Conservation (phyloP, 2,329 filamentous ascomycete species). For the Colletotrichum sp. region DNA sequence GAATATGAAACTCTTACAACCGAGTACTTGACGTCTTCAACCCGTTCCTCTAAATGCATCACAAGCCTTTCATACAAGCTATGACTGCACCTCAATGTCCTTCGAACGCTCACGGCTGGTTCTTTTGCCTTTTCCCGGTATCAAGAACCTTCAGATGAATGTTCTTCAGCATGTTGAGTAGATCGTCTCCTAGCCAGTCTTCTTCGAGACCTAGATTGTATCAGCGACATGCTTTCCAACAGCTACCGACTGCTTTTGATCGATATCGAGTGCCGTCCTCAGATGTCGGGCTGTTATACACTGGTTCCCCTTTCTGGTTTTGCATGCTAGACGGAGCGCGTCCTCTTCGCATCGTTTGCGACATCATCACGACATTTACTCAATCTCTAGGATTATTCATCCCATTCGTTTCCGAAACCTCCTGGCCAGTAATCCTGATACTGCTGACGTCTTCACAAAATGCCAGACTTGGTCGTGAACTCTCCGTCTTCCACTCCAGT, state of each 20-base stretch:
- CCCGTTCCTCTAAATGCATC: too few relatives aligned
- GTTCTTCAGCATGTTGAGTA: neutral
- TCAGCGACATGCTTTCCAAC: neutral
- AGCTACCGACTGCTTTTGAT: neutral
- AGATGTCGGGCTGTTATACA: accelerated
- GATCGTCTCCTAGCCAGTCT: neutral
- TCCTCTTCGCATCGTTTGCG: neutral
- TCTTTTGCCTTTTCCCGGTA: too few relatives aligned
- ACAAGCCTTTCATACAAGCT: too few relatives aligned
- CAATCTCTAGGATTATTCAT: too few relatives aligned
- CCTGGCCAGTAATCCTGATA: neutral
- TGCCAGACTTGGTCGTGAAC: neutral
- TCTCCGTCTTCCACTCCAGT: accelerated
- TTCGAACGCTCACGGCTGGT: too few relatives aligned
- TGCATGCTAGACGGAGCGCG: neutral
- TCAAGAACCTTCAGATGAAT: too few relatives aligned
- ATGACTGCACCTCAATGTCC: too few relatives aligned
- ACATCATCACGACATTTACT: neutral
- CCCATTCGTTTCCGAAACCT: neutral
- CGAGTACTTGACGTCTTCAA: too few relatives aligned
- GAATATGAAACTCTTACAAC: too few relatives aligned
- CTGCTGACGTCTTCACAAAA: accelerated
- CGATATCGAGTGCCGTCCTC: neutral
- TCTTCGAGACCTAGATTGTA: accelerated
- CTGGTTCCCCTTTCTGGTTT: accelerated